phyloP scores from a whole-genome alignment of 2,329 filamentous ascomycete species.

The Colletotrichum sp. region DNA sequence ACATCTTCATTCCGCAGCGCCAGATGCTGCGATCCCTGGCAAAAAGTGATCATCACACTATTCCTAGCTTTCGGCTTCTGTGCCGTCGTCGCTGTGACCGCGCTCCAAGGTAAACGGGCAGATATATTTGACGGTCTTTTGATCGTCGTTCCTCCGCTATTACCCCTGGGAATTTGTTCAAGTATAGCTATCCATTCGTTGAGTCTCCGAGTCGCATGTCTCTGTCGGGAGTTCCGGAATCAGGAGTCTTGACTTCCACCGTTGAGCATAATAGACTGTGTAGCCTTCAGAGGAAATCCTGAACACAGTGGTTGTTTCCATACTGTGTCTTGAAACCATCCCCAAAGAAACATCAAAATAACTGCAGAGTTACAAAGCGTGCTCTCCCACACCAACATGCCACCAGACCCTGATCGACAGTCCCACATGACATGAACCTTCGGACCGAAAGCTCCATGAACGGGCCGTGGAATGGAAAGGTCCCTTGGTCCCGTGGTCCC shows the following conservation, averaged over 20 bases:
- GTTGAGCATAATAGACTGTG: no score
- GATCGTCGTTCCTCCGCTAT: neutral
- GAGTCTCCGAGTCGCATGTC: neutral
- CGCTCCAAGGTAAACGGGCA: neutral
- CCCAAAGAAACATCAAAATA: neutral
- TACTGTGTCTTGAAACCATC: no score
- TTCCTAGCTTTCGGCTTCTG: neutral
- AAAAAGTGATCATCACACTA: neutral
- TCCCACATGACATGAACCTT: neutral
- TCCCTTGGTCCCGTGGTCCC: neutral
- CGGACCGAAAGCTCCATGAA: neutral
- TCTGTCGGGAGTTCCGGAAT: neutral
- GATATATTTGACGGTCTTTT: neutral
- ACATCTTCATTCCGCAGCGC: neutral
- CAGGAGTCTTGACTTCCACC: neutral
- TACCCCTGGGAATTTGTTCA: neutral
- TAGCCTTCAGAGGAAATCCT: no score
- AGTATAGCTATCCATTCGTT: neutral
- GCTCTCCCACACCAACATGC: neutral
- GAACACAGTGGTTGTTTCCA: no score
- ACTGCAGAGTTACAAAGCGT: neutral
- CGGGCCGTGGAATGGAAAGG: neutral
- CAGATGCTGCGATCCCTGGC: neutral
- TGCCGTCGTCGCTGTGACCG: rapidly evolving
- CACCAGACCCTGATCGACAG: neutral